Evolutionary conservation across 208 protist species (phyloP).

Genomic region (Trypanosoma congolense): DNA sequence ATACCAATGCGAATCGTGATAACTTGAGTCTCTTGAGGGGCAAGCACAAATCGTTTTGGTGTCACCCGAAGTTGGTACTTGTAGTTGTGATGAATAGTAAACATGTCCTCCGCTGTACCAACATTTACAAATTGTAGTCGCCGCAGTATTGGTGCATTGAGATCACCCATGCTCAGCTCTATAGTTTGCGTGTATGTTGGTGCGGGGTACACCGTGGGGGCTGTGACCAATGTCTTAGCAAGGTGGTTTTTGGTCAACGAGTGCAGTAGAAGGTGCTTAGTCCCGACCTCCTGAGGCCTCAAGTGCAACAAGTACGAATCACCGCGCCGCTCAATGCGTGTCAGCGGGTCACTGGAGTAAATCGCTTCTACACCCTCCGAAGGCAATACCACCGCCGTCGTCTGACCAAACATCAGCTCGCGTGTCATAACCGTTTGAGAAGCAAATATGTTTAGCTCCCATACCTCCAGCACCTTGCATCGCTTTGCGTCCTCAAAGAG

Average conservation of each 20-base stretch:
- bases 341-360: conserved; percentile 67
- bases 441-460: conserved; percentile 81
- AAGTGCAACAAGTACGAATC: conserved; percentile 65
- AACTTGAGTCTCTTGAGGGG: conserved; percentile 69
- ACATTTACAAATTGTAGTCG: conserved; percentile 75
- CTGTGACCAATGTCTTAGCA: conserved; percentile 69
- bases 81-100: conserved; percentile 84
- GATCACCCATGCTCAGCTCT: conserved; percentile 66
- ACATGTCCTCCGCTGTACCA: conserved; percentile 58
- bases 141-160: conserved; percentile 63
- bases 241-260: conserved; percentile 46
- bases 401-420: conserved; percentile 79
- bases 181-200: conserved; percentile 79
- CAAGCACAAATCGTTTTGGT: conserved; percentile 65
- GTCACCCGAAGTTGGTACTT: conserved; percentile 68
- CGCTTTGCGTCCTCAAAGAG: conserved; percentile 68
- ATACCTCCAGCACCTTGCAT: conserved; percentile 77
- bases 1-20: conserved; percentile 71
- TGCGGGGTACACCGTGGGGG: conserved; percentile 68
- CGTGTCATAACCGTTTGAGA: conserved; percentile 65
- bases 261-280: conserved; percentile 66
- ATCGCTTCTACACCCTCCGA: conserved; percentile 56
- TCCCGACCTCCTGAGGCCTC: conserved; percentile 62
- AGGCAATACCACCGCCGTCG: conserved; percentile 63
- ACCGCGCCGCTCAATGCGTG: conserved; percentile 35